Evolutionary conservation across 129 eudicot genomes (phyloP), one percentile per base, ranked within the genome.

Genomic region (Chrysanthemum lavandulifolium): DNA sequence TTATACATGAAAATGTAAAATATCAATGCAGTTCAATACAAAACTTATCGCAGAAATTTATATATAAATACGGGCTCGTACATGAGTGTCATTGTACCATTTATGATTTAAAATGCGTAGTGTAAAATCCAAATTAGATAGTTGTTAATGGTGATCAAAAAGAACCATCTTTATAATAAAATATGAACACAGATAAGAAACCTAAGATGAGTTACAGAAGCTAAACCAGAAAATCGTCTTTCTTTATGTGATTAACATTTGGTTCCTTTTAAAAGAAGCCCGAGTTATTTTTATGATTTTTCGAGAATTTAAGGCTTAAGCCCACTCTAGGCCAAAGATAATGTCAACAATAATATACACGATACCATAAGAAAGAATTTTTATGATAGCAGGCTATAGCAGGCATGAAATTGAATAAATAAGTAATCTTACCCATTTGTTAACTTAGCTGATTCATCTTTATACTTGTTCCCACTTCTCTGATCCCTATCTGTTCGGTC

Each of bases 391-490:
- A 68, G 10, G 19, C 47, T 52, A 66, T 62, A 36, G 56, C 14
- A 68, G 66, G 19, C 27, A 75, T 49, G 12, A 63, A 31, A 23
- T 67, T 64, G 10, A 29, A 15, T 61, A 11, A 12, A 71, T 7
- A 15, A 6, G 67, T 49, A 50, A 33, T 48, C 67, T 78, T 80
- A 89, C 98, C 90, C 84, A 36, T 81, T 86, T 72, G 69, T 51
- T 51, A 58, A 73, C 31, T 81, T 83, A 6, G 78, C 52, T 3
- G 48, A 74, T 60, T 83, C 82, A 68, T 90, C 86, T 54, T 71
- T 86, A 77, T 84, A 86, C 61, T 81, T 82, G 69, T 81, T 86
- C 68, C 78, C 82, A 52, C 74, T 73, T 69, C 78, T 79, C 69
- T 76, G 79, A 76, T 79, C 84, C 76, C 67, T 74, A 27, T 80